Percentiles rank a stretch among this genome's conserved stretches.
phyloP scores from a whole-genome alignment of 2,329 filamentous ascomycete genomes.

The Madurella mycetomatis region DNA sequence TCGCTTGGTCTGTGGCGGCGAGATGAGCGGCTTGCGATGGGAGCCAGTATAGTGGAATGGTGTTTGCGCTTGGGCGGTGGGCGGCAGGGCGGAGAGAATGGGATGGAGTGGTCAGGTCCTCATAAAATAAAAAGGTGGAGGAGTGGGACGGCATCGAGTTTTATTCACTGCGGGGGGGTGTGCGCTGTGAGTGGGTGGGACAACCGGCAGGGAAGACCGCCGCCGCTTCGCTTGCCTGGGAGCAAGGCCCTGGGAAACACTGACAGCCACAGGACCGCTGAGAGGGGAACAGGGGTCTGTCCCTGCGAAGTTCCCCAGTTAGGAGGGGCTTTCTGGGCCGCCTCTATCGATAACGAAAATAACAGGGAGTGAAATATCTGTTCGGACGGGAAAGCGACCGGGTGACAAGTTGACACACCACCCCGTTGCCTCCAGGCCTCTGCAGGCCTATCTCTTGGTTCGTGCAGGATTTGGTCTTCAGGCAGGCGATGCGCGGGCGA shows the following conservation, averaged over 20 bases:
- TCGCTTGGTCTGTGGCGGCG: neutral
- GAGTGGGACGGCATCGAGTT: conserved; percentile 27
- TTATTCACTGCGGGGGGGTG: conserved; percentile 28
- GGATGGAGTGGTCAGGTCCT: conserved; percentile 22
- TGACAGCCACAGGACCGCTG: conserved; percentile 13
- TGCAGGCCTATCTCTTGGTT: neutral
- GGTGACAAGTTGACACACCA: conserved; percentile 14
- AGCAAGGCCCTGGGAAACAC: conserved; percentile 10
- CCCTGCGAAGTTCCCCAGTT: conserved; percentile 2
- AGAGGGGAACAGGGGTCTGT: conserved; percentile 15
- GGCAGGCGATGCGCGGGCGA: neutral
- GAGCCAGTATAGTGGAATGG: neutral
- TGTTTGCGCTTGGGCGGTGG: conserved; percentile 1
- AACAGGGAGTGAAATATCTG: neutral
- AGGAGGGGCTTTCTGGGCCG: conserved; percentile 4
- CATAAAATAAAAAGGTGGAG: conserved; percentile 25
- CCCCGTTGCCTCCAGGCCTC: neutral
- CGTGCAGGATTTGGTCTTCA: neutral
- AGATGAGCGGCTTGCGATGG: neutral
- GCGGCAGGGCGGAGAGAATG: conserved; percentile 17
- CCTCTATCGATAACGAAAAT: conserved; percentile 18
- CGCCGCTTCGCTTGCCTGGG: conserved; percentile 15
- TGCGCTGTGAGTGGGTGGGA: conserved; percentile 17
- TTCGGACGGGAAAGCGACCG: conserved; percentile 18
- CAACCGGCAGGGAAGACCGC: conserved; percentile 14